Conservation (phyloP, 2,329 filamentous ascomycete species). For the Penicillium vulpinum region DNA sequence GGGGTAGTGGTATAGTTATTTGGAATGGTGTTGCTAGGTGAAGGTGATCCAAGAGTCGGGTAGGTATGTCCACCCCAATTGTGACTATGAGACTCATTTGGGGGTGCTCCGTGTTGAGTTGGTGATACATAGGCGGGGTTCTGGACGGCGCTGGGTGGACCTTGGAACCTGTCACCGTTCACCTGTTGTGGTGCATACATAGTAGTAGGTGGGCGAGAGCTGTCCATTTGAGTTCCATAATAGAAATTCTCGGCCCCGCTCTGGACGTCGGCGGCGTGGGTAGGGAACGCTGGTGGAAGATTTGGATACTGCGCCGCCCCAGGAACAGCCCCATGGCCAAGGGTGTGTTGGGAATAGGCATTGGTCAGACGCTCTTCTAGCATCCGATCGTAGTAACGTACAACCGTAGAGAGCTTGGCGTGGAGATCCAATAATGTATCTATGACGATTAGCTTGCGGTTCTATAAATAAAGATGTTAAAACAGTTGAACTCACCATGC, state of each 20-base stretch:
- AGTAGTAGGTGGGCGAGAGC: conserved; percentile 7
- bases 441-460: conserved; percentile 40
- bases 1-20: conserved; percentile 11
- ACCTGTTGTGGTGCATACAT: conserved; percentile 16
- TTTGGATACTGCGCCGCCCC: conserved; percentile 22
- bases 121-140: conserved; percentile 16
- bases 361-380: conserved; percentile 91
- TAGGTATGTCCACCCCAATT: conserved; percentile 21
- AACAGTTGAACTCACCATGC: conserved; percentile 64
- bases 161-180: conserved; percentile 14
- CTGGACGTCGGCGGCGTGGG: conserved; percentile 15
- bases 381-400: conserved; percentile 97
- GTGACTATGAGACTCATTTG: conserved; percentile 13
- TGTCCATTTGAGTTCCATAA: conserved; percentile 20
- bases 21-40: conserved; percentile 9
- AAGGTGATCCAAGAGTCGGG: conserved; percentile 22
- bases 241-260: conserved; percentile 27
- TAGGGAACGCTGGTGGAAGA: conserved; percentile 14
- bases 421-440: conserved; percentile 93
- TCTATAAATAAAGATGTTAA: neutral
- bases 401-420: conserved; percentile 91
- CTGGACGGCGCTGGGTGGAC: conserved; percentile 4
- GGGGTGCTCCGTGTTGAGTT: conserved; percentile 7
- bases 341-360: conserved; percentile 79
- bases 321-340: conserved; percentile 56